phyloP scores from a whole-genome alignment of 148 eudicot species.

The Cornus kousa region DNA sequence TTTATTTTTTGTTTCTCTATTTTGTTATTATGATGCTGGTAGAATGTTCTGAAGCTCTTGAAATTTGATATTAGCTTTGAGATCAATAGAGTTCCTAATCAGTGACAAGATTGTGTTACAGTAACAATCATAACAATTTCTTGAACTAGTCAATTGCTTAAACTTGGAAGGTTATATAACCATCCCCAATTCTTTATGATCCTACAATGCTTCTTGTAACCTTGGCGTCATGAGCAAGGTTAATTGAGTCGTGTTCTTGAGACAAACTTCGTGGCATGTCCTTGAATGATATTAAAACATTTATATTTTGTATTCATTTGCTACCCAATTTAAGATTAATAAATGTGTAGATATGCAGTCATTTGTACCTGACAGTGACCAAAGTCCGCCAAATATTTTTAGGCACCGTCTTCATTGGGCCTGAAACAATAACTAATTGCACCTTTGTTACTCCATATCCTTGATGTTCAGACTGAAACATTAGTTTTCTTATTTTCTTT shows the following conservation, averaged over 20 bases:
- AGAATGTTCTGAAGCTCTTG: conserved; percentile 3
- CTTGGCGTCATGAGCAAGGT: background rate
- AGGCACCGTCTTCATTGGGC: background rate
- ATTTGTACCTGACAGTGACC: background rate
- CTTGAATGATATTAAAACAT: background rate
- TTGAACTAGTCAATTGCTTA: background rate
- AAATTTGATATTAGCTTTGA: background rate
- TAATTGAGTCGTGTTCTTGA: background rate
- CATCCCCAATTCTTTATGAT: background rate
- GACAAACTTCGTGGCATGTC: background rate
- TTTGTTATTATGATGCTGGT: background rate
- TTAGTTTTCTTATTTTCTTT: background rate
- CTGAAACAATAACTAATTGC: background rate
- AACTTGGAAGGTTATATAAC: background rate
- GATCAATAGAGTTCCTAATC: background rate
- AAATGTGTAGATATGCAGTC: background rate
- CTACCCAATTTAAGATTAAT: background rate
- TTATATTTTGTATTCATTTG: background rate
- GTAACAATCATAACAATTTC: background rate
- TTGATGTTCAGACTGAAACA: background rate
- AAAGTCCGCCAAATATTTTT: no score
- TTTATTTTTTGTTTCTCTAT: background rate
- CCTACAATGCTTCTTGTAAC: background rate
- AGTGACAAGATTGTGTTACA: background rate
- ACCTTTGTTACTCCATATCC: background rate